Conservation (phyloP, 2,329 filamentous ascomycete genomes). For the Myriangium duriaei region DNA sequence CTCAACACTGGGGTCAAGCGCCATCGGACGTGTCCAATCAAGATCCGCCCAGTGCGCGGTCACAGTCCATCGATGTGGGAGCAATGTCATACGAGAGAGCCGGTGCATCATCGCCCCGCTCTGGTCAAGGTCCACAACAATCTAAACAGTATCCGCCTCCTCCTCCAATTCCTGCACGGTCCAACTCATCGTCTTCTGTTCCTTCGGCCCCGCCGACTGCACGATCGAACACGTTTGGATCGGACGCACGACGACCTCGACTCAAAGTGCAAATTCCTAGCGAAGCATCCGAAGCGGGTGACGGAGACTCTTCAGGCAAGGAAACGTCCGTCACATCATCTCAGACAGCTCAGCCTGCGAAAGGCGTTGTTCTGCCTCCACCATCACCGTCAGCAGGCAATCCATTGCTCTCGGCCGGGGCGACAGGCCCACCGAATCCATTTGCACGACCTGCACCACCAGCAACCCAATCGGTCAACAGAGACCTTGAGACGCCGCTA, state of each 20-base stretch:
- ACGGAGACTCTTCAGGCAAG: conserved; percentile 54
- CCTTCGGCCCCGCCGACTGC: conserved; percentile 41
- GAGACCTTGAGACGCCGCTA: conserved; percentile 64
- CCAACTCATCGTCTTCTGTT: conserved; percentile 47
- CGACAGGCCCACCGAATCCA: conserved; percentile 84
- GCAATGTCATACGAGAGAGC: conserved; percentile 37
- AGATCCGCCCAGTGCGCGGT: conserved; percentile 36
- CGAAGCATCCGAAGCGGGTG: conserved; percentile 69
- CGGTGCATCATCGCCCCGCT: conserved; percentile 41
- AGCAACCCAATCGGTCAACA: conserved; percentile 27
- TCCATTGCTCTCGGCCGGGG: conserved; percentile 76
- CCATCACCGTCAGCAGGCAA: conserved; percentile 75
- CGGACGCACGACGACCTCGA: conserved; percentile 60
- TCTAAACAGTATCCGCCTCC: conserved; percentile 17
- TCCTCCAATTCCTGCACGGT: conserved; percentile 37
- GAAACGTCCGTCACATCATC: conserved; percentile 44
- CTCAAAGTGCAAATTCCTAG: conserved; percentile 92
- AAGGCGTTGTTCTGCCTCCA: conserved; percentile 70
- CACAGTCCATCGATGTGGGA: conserved; percentile 53
- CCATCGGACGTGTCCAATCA: conserved; percentile 37
- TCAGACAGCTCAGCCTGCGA: not conserved
- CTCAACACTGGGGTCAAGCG: conserved; percentile 56
- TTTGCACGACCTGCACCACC: conserved; percentile 81
- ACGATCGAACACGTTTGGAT: conserved; percentile 65
- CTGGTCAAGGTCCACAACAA: conserved; percentile 28